These are phyloP conservation scores for Zea mays DNA, from an alignment of 176 grass and related monocot species.

Conservation along the genomic window DNA sequence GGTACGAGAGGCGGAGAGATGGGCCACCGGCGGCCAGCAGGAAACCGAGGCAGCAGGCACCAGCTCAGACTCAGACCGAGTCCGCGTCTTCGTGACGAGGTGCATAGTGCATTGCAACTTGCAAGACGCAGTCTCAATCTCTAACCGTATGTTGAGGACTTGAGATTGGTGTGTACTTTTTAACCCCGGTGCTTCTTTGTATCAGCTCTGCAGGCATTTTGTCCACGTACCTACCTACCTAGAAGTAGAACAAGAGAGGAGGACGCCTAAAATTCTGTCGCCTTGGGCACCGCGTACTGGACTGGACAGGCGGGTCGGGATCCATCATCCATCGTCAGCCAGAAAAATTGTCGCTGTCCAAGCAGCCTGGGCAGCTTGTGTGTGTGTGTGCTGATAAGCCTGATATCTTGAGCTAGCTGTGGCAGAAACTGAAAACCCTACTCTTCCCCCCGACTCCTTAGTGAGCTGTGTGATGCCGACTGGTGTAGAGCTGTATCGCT, in stretches of 20 bases:
- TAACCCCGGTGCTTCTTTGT: background rate
- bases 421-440: conserved; percentile 21
- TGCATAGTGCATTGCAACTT: too few relatives aligned
- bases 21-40: conserved; percentile 60
- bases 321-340: background rate
- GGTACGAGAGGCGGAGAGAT: conserved; percentile 81
- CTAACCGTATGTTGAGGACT: too few relatives aligned
- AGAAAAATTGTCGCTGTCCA: background rate
- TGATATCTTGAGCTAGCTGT: conserved; percentile 43
- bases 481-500: background rate
- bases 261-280: conserved; percentile 12
- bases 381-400: conserved; percentile 6
- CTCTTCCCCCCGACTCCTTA: background rate
- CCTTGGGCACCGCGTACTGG: background rate
- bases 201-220: conserved; percentile 24
- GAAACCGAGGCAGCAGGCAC: conserved; percentile 47
- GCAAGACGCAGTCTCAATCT: too few relatives aligned
- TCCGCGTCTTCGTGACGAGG: conserved; percentile 66
- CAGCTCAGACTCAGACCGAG: conserved; percentile 32
- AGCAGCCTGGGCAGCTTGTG: conserved; percentile 25
- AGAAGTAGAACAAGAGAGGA: background rate
- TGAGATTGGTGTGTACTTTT: too few relatives aligned
- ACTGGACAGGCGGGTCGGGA: background rate
- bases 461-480: conserved; percentile 20
- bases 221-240: background rate